A percentile compares a stretch with the other conserved stretches of the same genome.
phyloP scores from a whole-genome alignment of 1,284 basidiomycete genomes.

The Singerocomus inundabilis region DNA sequence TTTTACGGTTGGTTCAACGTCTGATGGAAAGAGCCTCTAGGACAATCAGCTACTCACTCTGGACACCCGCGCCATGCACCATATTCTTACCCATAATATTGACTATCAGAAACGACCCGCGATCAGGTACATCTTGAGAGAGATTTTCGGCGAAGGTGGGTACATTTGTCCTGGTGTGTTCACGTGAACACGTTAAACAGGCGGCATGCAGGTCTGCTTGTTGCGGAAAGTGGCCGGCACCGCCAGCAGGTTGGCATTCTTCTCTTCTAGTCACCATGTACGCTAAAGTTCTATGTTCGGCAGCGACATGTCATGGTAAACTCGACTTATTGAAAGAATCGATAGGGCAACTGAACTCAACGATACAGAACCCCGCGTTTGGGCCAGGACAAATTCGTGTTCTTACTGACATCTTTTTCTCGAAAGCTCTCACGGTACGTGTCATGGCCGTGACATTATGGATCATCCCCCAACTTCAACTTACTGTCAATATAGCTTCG shows the following conservation, averaged over 20 bases:
- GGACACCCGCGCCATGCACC: background rate
- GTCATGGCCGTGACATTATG: background rate
- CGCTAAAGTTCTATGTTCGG: background rate
- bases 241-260: conserved; percentile 24
- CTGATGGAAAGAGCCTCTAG: background rate
- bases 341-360: background rate
- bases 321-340: background rate
- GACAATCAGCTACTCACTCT: background rate
- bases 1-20: background rate
- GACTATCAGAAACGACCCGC: background rate
- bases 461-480: background rate
- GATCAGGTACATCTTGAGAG: background rate
- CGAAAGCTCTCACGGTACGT: conserved; percentile 48
- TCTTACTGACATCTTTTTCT: conserved; percentile 52
- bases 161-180: background rate
- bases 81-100: background rate
- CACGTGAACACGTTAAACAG: background rate
- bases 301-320: conserved; percentile 26
- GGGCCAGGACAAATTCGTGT: conserved; percentile 52
- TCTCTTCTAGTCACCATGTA: background rate
- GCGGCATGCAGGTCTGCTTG: conserved; percentile 13
- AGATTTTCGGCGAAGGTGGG: background rate
- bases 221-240: conserved; percentile 26
- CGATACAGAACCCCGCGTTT: conserved; percentile 55
- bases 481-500: conserved; percentile 38